Evolutionary conservation across 1,139 yeast species (phyloP).

Genomic region (Eremothecium cymbalariae): DNA sequence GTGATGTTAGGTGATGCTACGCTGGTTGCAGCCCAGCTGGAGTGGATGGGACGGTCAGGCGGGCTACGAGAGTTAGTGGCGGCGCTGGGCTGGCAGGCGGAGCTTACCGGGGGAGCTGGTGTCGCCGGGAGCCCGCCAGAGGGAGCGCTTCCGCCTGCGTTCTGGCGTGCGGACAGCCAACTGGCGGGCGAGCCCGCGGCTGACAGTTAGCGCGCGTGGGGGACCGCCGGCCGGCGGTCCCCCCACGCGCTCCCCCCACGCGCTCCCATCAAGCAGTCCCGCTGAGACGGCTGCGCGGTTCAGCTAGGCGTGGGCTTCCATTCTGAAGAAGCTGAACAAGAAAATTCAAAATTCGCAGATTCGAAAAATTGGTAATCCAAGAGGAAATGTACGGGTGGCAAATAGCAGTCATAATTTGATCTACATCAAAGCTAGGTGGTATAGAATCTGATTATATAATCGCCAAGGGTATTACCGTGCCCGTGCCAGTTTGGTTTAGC

Average conservation of each 20-base stretch:
- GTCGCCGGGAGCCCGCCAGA: background rate
- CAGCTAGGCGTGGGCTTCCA: background rate
- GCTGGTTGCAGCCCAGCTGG: no score
- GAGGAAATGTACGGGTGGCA: constrained; percentile 5
- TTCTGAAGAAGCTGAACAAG: background rate
- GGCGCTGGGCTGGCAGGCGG: no score
- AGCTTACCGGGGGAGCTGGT: constrained; percentile 3
- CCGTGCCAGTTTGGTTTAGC: constrained; percentile 5
- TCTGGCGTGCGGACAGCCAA: no score
- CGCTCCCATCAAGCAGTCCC: background rate
- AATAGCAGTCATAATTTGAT: constrained; percentile 4
- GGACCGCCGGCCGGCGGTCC: background rate
- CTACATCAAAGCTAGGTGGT: constrained; percentile 13
- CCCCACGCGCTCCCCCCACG: background rate
- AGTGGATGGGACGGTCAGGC: no score
- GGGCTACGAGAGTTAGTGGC: no score
- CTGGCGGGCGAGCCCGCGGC: constrained; percentile 1
- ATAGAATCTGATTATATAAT: constrained; percentile 23
- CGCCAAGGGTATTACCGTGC: constrained; percentile 21
- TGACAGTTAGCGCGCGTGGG: constrained; percentile 1
- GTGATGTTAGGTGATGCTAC: no score
- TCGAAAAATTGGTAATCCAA: no score
- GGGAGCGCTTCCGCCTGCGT: no score
- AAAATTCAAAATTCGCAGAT: no score
- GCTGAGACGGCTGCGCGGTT: constrained; percentile 1